Conservation (phyloP, 306 rosid species). For the Vicia villosa region DNA sequence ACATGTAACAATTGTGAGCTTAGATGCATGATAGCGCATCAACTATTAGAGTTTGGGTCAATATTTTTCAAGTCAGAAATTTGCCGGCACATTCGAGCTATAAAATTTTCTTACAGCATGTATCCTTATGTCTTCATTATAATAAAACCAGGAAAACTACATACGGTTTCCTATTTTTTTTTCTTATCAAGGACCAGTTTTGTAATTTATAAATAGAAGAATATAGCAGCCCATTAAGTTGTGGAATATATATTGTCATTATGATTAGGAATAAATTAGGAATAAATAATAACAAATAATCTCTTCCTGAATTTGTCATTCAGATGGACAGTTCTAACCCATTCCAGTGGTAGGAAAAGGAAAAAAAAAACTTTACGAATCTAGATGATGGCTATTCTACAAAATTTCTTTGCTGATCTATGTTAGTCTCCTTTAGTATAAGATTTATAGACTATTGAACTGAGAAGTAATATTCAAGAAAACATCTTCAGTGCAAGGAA, state of each 20-base stretch:
- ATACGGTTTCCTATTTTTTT: too few species aligned
- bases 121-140: neutral
- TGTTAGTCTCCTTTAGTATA: neutral
- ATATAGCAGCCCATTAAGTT: neutral
- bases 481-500: neutral
- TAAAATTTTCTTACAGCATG: neutral
- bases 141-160: too few species aligned
- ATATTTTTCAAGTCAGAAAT: too few species aligned
- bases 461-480: conserved; percentile 5
- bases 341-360: neutral
- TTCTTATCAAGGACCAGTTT: too few species aligned
- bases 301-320: neutral
- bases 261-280: too few species aligned
- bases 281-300: neutral
- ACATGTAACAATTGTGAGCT: neutral
- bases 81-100: neutral
- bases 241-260: neutral
- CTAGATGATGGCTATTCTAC: neutral
- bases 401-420: neutral
- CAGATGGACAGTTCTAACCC: conserved; percentile 4
- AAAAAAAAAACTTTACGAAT: neutral
- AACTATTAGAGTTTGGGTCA: neutral
- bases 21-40: neutral
- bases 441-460: neutral
- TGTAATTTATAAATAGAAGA: neutral